Conservation (phyloP, 2,329 filamentous ascomycete species). For the Arthrobotrys entomopaga region DNA sequence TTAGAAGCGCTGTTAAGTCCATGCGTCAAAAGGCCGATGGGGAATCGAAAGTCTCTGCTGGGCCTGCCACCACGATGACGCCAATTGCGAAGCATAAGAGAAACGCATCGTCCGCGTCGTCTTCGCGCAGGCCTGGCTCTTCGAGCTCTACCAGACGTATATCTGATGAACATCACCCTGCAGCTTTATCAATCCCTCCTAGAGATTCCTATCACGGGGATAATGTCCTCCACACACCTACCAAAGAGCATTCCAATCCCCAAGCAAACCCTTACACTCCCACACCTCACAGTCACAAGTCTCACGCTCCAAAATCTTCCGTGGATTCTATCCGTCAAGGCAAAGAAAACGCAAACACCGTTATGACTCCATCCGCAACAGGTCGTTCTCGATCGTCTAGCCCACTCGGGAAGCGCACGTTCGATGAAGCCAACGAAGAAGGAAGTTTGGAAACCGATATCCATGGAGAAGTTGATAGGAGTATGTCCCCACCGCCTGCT, state of each 20-base stretch:
- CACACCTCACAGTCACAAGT: conserved; percentile 20
- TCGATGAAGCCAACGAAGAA: conserved; percentile 52
- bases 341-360: conserved; percentile 35
- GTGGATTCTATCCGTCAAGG: conserved; percentile 26
- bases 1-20: conserved; percentile 56
- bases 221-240: conserved; percentile 47
- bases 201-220: conserved; percentile 28
- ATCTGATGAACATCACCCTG: conserved; percentile 27
- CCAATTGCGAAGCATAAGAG: conserved; percentile 47
- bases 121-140: conserved; percentile 33
- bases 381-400: conserved; percentile 52
- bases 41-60: conserved; percentile 26
- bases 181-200: conserved; percentile 18
- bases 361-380: conserved; percentile 6
- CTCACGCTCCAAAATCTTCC: conserved; percentile 21
- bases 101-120: conserved; percentile 36
- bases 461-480: conserved; percentile 44
- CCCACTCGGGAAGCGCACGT: conserved; percentile 53
- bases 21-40: conserved; percentile 57
- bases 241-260: conserved; percentile 37
- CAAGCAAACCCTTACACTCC: conserved; percentile 44
- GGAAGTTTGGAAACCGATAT: conserved; percentile 50
- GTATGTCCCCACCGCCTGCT: conserved; percentile 46
- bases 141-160: conserved; percentile 29
- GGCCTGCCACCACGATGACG: background rate